These are phyloP conservation scores for Arthrobotrys sinensis DNA, from an alignment of 2,329 filamentous ascomycete species.

Conservation along the genomic window DNA sequence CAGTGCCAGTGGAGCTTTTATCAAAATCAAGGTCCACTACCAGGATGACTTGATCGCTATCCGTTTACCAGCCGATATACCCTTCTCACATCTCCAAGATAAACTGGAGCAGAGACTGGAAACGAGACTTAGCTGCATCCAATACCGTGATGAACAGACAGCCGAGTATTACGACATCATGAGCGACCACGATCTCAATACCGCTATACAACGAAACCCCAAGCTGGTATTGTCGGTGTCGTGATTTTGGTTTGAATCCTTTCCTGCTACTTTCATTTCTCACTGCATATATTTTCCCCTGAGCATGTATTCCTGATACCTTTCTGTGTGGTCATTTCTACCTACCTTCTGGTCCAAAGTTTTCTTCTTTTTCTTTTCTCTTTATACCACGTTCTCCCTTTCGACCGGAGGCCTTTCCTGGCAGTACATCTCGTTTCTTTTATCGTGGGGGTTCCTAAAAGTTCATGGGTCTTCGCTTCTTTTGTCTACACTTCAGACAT, in stretches of 20 bases:
- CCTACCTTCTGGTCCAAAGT: conserved; percentile 46
- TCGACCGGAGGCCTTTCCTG: conserved; percentile 11
- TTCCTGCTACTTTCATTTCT: conserved; percentile 15
- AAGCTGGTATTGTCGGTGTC: conserved; percentile 84
- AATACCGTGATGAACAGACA: conserved; percentile 87
- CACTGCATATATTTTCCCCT: conserved; percentile 35
- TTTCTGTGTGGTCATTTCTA: conserved; percentile 39
- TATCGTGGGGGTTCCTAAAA: conserved; percentile 41
- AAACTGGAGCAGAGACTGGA: conserved; percentile 89
- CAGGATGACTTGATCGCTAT: conserved; percentile 93
- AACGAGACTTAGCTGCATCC: conserved; percentile 78
- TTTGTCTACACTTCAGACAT: neutral
- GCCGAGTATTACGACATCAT: conserved; percentile 81
- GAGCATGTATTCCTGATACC: conserved; percentile 50
- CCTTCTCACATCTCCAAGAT: conserved; percentile 82
- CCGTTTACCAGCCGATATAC: conserved; percentile 85
- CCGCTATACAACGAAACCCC: conserved; percentile 85
- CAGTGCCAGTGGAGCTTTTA: conserved; percentile 71
- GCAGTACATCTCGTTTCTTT: conserved; percentile 23
- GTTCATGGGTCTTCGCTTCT: conserved; percentile 37
- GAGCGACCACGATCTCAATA: conserved; percentile 84
- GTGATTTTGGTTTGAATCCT: conserved; percentile 28
- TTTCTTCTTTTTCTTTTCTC: conserved; percentile 28
- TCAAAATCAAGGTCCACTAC: conserved; percentile 97
- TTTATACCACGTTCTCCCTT: conserved; percentile 33